Evolutionary conservation across 2,329 filamentous ascomycete genomes (phyloP).

Genomic region (Trichoderma koningii): DNA sequence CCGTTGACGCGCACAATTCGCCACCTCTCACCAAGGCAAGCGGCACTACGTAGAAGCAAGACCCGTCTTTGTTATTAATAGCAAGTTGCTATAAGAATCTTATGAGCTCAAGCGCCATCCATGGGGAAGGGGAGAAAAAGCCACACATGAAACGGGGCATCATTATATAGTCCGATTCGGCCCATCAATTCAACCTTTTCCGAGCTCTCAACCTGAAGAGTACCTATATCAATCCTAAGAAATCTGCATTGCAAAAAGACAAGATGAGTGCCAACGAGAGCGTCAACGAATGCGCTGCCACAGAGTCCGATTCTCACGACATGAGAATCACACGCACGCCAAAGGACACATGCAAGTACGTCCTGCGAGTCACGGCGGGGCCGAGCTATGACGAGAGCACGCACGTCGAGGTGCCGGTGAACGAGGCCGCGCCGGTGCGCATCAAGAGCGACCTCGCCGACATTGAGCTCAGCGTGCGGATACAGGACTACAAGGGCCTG

Average conservation of each 20-base stretch:
- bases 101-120: slow-evolving; percentile 20
- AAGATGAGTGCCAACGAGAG: background rate
- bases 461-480: slow-evolving; percentile 71
- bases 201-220: background rate
- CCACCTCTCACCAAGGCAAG: slow-evolving; percentile 2
- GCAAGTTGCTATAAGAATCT: slow-evolving; percentile 16
- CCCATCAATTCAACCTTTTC: slow-evolving; percentile 21
- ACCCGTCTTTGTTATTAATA: slow-evolving; percentile 18
- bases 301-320: no score
- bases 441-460: slow-evolving; percentile 67
- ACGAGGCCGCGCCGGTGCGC: slow-evolving; percentile 61
- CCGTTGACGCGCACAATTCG: background rate
- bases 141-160: slow-evolving; percentile 20
- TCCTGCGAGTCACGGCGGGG: slow-evolving; percentile 80
- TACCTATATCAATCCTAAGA: background rate
- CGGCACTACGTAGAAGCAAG: slow-evolving; percentile 1
- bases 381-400: slow-evolving; percentile 69
- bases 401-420: slow-evolving; percentile 77
- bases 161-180: slow-evolving; percentile 20
- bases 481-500: slow-evolving; percentile 69
- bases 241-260: background rate
- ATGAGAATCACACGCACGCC: background rate
- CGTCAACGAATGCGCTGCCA: background rate
- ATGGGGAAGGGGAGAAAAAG: background rate
- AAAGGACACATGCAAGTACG: slow-evolving; percentile 62